Conservation (phyloP, 2,329 filamentous ascomycete genomes). For the Ascochyta fabae region DNA sequence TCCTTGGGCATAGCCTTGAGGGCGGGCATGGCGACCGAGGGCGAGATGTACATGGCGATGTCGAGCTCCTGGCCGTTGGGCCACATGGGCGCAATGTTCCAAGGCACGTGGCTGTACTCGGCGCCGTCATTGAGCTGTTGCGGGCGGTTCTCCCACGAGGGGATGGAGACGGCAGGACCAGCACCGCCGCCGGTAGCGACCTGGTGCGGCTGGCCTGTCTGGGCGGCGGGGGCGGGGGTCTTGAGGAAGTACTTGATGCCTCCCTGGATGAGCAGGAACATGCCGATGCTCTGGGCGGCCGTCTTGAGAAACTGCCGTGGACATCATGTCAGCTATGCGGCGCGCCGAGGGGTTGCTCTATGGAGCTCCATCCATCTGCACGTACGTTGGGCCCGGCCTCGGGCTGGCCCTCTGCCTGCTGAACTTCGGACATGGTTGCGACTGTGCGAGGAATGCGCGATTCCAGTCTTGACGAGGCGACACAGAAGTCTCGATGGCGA, state of each 20-base stretch:
- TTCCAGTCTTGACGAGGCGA: slow-evolving; percentile 17
- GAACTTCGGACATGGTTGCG: slow-evolving; percentile 42
- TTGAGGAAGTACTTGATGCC: slow-evolving; percentile 62
- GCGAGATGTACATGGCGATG: slow-evolving; percentile 82
- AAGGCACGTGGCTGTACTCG: slow-evolving; percentile 69
- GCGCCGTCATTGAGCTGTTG: slow-evolving; percentile 58
- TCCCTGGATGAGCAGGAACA: slow-evolving; percentile 66
- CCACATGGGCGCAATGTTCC: slow-evolving; percentile 86
- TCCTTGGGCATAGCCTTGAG: slow-evolving; percentile 70
- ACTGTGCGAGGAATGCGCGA: slow-evolving; percentile 13
- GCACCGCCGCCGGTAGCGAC: slow-evolving; percentile 21
- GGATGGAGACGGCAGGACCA: slow-evolving; percentile 42
- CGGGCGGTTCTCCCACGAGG: slow-evolving; percentile 46
- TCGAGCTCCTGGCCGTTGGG: slow-evolving; percentile 78
- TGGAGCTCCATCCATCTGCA: background rate
- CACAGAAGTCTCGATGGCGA: slow-evolving; percentile 1
- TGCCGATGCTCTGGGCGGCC: slow-evolving; percentile 61
- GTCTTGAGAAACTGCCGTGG: slow-evolving; percentile 44
- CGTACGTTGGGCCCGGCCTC: slow-evolving; percentile 33
- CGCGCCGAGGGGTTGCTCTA: background rate
- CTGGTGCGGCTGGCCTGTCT: slow-evolving; percentile 12
- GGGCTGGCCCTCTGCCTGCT: slow-evolving; percentile 28
- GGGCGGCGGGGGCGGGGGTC: slow-evolving; percentile 9
- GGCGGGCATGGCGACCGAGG: slow-evolving; percentile 71
- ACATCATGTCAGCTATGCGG: slow-evolving; percentile 21